Base-by-base conservation (phyloP, 78 protist species). In the Dictyostelium discoideum region DNA sequence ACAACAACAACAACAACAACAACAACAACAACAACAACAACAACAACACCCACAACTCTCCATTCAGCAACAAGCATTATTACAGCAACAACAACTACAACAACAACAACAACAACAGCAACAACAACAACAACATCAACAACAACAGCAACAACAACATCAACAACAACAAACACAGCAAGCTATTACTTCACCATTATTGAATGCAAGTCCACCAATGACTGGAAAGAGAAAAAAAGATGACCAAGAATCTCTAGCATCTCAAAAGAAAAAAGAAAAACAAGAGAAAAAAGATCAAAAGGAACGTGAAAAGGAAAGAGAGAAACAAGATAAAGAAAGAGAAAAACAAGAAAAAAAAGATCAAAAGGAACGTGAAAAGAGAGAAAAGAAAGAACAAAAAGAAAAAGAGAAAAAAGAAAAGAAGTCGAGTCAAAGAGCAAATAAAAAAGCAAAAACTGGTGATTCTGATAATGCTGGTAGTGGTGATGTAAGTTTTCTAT, bases 311-410 rank as follows among this genome's bases (percentile, higher is more conserved):
- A 67, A 80, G 48, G 46, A 85, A 26, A 69, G 86, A 67, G 84
- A 92, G 46, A 18, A 84, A 5, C 24, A 10, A 24, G 77, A 69
- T 5, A 69, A 69, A 26, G 77, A 29, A 16, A 86, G 72, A 18
- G 81, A 86, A 14, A 79, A 86, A 79, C 40, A 86, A 37, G 92
- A 86, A 82, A 50, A 67, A 37, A 86, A 65, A 82, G 84, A 83
- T n/a, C 48, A 48, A 48, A 79, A 92, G 29, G 60, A 92, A 44
- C 29, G 86, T 57, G 81, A 85, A 42, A 65, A 93, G 42, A 81
- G 74, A 79, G 86, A 92, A 54, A 74, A 92, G 92, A 92, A 92
- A 54, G 84, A 85, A 54, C 86, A 92, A 60, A 89, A 44, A 84
- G 78, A 92, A 60, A 85, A 93, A 50, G 48, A 40, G 42, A 74